Conservation (phyloP, 1,139 yeast genomes). For the Suhomyces ambrosiae region DNA sequence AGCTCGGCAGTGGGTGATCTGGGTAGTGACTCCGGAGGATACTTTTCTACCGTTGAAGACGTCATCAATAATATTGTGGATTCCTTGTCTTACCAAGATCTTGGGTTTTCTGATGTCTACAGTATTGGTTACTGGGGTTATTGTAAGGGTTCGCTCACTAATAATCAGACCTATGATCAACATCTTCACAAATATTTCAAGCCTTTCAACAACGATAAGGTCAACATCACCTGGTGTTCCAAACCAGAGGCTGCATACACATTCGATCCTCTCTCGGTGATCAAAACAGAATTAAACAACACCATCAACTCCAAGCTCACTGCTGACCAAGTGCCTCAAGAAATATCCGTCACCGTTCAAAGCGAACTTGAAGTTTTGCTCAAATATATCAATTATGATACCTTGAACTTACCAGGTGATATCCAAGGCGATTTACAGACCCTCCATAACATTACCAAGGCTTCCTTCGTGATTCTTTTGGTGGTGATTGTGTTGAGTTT, state of each 20-base stretch:
- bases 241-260: slow-evolving; percentile 47
- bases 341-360: slow-evolving; percentile 23
- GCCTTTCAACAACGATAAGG: slow-evolving; percentile 36
- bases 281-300: slow-evolving; percentile 44
- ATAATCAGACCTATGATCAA: slow-evolving; percentile 12
- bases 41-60: slow-evolving; percentile 50
- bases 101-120: slow-evolving; percentile 64
- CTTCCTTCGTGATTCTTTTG: slow-evolving; percentile 19
- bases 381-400: slow-evolving; percentile 32
- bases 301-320: slow-evolving; percentile 32
- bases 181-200: slow-evolving; percentile 19
- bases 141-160: slow-evolving; percentile 54
- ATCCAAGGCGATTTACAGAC: slow-evolving; percentile 35
- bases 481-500: slow-evolving; percentile 41
- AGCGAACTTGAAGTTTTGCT: slow-evolving; percentile 32
- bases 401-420: slow-evolving; percentile 42
- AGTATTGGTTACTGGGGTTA: slow-evolving; percentile 74
- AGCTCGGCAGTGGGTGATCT: neutral
- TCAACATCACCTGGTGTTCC: slow-evolving; percentile 59
- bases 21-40: slow-evolving; percentile 27
- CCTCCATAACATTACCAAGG: slow-evolving; percentile 39
- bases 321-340: slow-evolving; percentile 17
- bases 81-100: slow-evolving; percentile 22
- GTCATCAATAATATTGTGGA: slow-evolving; percentile 16
- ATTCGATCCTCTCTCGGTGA: slow-evolving; percentile 55